A percentile compares a stretch with the other conserved stretches of the same genome.
phyloP scores from a whole-genome alignment of 768 basidiomycete species.

The Amanita phalloides region DNA sequence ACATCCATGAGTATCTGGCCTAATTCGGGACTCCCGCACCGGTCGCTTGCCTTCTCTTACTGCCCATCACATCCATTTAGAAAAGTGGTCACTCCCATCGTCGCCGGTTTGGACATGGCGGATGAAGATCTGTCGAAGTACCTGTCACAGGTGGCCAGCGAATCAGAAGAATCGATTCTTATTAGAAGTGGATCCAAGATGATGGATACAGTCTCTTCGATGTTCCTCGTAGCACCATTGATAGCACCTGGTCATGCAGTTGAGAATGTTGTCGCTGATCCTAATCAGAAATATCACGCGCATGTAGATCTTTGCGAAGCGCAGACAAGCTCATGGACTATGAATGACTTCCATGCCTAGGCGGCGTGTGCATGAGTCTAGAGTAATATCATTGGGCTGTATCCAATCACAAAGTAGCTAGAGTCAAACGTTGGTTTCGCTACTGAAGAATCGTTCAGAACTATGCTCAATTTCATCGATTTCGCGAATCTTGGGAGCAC shows the following conservation, averaged over 20 bases:
- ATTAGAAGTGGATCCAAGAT: background rate
- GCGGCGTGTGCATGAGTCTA: background rate
- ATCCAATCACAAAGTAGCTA: background rate
- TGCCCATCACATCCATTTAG: background rate
- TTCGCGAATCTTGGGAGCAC: background rate
- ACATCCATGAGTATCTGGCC: background rate
- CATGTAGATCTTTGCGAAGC: background rate
- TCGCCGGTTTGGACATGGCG: background rate
- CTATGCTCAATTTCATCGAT: background rate
- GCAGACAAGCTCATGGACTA: background rate
- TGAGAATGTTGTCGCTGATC: background rate
- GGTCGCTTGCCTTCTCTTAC: background rate
- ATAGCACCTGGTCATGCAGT: background rate
- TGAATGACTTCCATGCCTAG: background rate
- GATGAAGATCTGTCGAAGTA: background rate
- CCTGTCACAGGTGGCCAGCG: conserved; percentile 3
- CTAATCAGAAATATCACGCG: background rate
- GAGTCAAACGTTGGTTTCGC: background rate
- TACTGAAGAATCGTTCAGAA: background rate
- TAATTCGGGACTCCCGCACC: background rate
- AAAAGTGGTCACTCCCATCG: background rate
- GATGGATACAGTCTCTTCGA: background rate
- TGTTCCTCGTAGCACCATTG: background rate
- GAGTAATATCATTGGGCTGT: background rate
- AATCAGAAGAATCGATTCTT: background rate